Conservation (phyloP, 106 monocot species). For the Posidonia australis region DNA sequence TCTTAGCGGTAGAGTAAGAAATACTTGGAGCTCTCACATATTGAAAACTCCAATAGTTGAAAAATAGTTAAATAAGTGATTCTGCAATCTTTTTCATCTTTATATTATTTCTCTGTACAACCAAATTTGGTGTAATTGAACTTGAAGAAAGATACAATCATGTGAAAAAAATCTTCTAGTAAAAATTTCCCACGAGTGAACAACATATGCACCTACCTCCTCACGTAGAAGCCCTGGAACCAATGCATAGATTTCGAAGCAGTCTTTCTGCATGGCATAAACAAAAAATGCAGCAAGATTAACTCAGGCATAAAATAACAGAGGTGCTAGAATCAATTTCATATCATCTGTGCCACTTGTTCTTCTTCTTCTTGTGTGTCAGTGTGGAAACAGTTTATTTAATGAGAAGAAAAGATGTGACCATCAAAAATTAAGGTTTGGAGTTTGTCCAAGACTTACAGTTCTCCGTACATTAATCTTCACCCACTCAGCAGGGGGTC, state of each 20-base stretch:
- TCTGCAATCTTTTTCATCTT: background rate
- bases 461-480: constrained; percentile 86
- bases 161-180: too few relatives aligned
- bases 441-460: constrained; percentile 30
- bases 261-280: constrained; percentile 66
- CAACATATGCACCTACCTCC: constrained; percentile 40
- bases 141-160: too few relatives aligned
- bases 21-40: too few relatives aligned
- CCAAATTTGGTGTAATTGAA: too few relatives aligned
- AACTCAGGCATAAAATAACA: background rate
- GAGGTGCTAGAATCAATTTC: too few relatives aligned
- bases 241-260: constrained; percentile 89
- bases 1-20: too few relatives aligned
- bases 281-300: background rate
- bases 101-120: too few relatives aligned
- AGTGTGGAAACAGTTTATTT: too few relatives aligned
- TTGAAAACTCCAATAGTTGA: background rate
- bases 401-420: too few relatives aligned
- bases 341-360: constrained; percentile 6
- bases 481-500: constrained; percentile 93
- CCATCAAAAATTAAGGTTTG: too few relatives aligned
- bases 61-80: background rate
- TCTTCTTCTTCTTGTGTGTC: too few relatives aligned
- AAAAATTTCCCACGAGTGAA: background rate
- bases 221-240: constrained; percentile 96